phyloP scores from a whole-genome alignment of 768 basidiomycete genomes.

The button mushroom (Agaricus bisporus) region DNA sequence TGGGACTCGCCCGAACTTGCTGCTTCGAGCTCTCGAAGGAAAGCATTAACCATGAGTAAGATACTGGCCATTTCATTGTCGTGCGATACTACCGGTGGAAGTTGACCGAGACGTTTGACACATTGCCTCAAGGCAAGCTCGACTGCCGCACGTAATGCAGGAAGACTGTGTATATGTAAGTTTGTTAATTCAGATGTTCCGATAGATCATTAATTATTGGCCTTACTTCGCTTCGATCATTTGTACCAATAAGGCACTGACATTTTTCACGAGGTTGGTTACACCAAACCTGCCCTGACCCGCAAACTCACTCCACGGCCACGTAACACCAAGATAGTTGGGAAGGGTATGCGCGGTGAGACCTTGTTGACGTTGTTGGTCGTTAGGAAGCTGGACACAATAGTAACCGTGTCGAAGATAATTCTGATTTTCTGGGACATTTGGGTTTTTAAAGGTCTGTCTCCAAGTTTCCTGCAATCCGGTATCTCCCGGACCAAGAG shows the following conservation, averaged over 20 bases:
- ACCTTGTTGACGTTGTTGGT: conserved; percentile 37
- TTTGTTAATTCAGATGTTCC: background rate
- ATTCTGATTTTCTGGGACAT: conserved; percentile 19
- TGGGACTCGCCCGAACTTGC: conserved; percentile 7
- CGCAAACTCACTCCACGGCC: conserved; percentile 47
- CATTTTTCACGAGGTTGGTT: conserved; percentile 41
- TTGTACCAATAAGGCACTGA: conserved; percentile 45
- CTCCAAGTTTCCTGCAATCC: conserved; percentile 39
- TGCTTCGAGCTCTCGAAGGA: conserved; percentile 28
- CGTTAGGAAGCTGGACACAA: conserved; percentile 60
- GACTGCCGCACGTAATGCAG: conserved; percentile 34
- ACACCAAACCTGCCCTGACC: conserved; percentile 50
- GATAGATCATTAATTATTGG: background rate
- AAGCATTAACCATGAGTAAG: conserved; percentile 33
- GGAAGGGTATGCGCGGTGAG: conserved; percentile 32
- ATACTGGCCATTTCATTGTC: conserved; percentile 37
- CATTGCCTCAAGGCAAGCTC: conserved; percentile 31
- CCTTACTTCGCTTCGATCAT: conserved; percentile 52
- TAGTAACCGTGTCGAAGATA: conserved; percentile 53
- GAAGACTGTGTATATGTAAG: conserved; percentile 37
- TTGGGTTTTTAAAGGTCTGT: conserved; percentile 42
- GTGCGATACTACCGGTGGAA: conserved; percentile 38
- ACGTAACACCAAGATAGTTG: conserved; percentile 39
- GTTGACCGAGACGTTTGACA: conserved; percentile 23
- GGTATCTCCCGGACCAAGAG: conserved; percentile 35